Percentiles rank a stretch among this genome's conserved stretches.
These are phyloP conservation scores for Cicer yamashitae DNA, from an alignment of 306 rosid species.

Conservation along the genomic window DNA sequence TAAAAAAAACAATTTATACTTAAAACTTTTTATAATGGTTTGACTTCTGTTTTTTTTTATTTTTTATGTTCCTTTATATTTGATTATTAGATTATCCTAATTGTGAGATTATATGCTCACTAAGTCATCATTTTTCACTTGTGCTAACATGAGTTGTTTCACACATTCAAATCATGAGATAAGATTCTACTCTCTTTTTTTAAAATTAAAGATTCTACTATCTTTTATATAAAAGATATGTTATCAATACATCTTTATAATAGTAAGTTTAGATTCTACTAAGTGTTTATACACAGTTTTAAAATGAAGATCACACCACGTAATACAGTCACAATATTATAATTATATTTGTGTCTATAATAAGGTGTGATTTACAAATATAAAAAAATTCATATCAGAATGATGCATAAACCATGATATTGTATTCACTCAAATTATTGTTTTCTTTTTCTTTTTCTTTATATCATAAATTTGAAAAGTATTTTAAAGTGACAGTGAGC, in stretches of 20 bases:
- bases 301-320: no score
- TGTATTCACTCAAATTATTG: no score
- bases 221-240: not conserved
- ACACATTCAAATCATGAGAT: not conserved
- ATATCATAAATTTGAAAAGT: no score
- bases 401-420: no score
- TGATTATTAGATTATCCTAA: not conserved
- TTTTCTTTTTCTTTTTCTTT: no score
- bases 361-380: no score
- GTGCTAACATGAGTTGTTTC: not conserved
- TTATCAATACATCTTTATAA: not conserved
- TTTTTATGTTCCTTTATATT: not conserved
- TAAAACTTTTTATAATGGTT: not conserved
- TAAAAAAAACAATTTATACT: not conserved
- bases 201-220: not conserved
- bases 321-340: no score
- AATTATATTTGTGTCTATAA: no score
- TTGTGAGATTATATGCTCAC: not conserved
- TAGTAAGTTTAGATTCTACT: no score
- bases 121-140: not conserved
- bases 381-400: no score
- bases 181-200: not conserved
- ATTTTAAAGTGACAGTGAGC: no score
- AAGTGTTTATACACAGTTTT: no score
- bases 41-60: not conserved